phyloP scores from a whole-genome alignment of 768 basidiomycete species.

The Mycena filopes region DNA sequence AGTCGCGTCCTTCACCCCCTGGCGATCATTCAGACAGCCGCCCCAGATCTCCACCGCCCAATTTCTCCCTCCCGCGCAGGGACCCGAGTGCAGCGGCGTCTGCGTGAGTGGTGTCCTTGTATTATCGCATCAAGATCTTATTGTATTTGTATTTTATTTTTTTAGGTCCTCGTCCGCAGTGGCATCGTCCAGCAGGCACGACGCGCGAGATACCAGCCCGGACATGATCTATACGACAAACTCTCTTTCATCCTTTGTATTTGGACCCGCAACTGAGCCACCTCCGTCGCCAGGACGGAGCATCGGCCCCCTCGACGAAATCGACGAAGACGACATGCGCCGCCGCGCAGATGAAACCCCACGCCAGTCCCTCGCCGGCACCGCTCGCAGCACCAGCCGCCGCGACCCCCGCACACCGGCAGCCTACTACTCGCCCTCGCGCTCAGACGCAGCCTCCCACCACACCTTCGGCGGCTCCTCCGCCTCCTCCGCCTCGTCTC shows the following conservation, averaged over 20 bases:
- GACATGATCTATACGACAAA: constrained; percentile 55
- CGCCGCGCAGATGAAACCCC: constrained; percentile 58
- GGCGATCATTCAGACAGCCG: neutral
- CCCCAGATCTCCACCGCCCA: constrained; percentile 23
- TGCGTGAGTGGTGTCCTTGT: neutral
- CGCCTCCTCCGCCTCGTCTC: constrained; percentile 53
- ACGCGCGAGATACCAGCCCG: constrained; percentile 2
- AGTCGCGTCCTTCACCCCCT: neutral
- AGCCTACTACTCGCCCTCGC: constrained; percentile 30
- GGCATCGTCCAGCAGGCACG: constrained; percentile 3
- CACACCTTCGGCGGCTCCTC: constrained; percentile 62
- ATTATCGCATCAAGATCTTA: neutral
- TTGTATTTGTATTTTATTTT: neutral
- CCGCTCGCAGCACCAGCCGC: constrained; percentile 42
- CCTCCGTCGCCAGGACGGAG: constrained; percentile 43
- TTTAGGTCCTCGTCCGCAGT: neutral
- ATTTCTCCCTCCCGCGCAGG: constrained; percentile 21
- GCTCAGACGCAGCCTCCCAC: constrained; percentile 56
- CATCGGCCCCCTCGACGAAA: constrained; percentile 52
- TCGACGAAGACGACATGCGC: constrained; percentile 47
- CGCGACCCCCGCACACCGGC: constrained; percentile 28
- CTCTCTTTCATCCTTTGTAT: constrained; percentile 58
- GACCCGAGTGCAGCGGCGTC: constrained; percentile 7
- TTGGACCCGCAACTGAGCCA: constrained; percentile 53
- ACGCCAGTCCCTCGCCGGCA: constrained; percentile 58